Evolutionary conservation across 2,329 filamentous ascomycete species (phyloP).

Genomic region (Calonectria fujianensis): DNA sequence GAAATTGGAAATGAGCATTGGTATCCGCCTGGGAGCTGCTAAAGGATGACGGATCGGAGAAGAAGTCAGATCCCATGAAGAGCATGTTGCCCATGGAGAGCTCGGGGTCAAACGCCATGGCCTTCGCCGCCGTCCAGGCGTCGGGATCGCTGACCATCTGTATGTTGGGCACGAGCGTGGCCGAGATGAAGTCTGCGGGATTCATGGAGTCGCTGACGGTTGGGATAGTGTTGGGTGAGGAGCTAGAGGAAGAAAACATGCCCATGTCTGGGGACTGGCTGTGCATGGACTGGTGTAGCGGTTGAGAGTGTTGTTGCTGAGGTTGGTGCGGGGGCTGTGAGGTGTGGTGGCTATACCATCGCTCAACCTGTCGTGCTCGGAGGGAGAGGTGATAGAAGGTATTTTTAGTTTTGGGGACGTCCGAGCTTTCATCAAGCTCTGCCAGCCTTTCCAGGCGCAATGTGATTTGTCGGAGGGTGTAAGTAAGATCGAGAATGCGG

Average conservation of each 20-base stretch:
- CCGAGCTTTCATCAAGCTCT: slow-evolving; percentile 17
- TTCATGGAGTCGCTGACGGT: slow-evolving; percentile 35
- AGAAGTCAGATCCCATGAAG: slow-evolving; percentile 49
- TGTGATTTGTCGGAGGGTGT: slow-evolving; percentile 56
- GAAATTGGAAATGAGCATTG: not conserved
- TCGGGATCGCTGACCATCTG: slow-evolving; percentile 44
- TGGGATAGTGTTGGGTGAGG: slow-evolving; percentile 42
- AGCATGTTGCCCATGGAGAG: slow-evolving; percentile 45
- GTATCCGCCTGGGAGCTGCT: not conserved
- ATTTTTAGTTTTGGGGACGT: slow-evolving; percentile 47
- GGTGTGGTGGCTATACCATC: slow-evolving; percentile 48
- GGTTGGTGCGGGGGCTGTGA: slow-evolving; percentile 11
- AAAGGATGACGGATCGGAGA: slow-evolving; percentile 38
- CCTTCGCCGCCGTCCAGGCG: slow-evolving; percentile 44
- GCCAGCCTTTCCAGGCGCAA: slow-evolving; percentile 54
- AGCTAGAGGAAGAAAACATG: slow-evolving; percentile 44
- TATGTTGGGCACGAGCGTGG: slow-evolving; percentile 43
- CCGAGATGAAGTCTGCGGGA: slow-evolving; percentile 27
- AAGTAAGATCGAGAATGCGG: slow-evolving; percentile 56
- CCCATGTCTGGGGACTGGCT: slow-evolving; percentile 44
- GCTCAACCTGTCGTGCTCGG: slow-evolving; percentile 48
- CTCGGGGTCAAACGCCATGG: slow-evolving; percentile 47
- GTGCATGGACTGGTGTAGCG: slow-evolving; percentile 21
- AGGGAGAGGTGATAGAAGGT: slow-evolving; percentile 52
- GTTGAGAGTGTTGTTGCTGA: not conserved